phyloP scores from a whole-genome alignment of 768 basidiomycete genomes.

The Pleurotus tuoliensis region DNA sequence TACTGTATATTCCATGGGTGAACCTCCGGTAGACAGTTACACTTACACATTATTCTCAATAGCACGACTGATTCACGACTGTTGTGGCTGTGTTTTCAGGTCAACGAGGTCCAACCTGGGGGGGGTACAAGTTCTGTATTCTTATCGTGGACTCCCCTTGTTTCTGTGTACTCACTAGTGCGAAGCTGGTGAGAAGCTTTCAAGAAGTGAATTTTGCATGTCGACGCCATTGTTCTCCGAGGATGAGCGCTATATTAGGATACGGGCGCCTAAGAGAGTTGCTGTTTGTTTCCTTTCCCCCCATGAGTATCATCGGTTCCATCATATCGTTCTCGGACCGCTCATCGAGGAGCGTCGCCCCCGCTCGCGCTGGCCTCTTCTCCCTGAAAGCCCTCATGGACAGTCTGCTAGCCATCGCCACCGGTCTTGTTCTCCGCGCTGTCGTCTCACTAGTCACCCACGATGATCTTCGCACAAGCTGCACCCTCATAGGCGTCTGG shows the following conservation, averaged over 20 bases:
- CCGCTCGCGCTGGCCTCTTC: conserved; percentile 26
- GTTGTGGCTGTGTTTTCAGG: too few relatives aligned
- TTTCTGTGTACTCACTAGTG: too few relatives aligned
- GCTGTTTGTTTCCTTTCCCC: conserved; percentile 5
- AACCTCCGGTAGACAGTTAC: too few relatives aligned
- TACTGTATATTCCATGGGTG: too few relatives aligned
- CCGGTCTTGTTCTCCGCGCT: conserved; percentile 63
- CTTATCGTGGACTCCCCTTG: too few relatives aligned
- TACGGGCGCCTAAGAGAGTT: conserved; percentile 2
- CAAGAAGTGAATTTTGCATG: too few relatives aligned
- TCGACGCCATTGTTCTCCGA: background rate
- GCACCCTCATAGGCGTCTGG: conserved; percentile 73
- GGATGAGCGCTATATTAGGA: conserved; percentile 1
- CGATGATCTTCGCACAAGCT: conserved; percentile 48
- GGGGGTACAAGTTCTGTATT: too few relatives aligned
- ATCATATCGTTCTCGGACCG: conserved; percentile 23
- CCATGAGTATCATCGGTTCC: conserved; percentile 7
- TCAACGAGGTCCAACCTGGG: too few relatives aligned
- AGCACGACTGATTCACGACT: too few relatives aligned
- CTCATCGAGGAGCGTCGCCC: conserved; percentile 27
- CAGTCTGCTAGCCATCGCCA: conserved; percentile 61
- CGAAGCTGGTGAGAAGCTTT: too few relatives aligned
- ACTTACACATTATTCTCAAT: too few relatives aligned
- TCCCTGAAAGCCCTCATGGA: conserved; percentile 46
- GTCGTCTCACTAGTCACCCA: conserved; percentile 51